Evolutionary conservation across 2,329 filamentous ascomycete genomes (phyloP).

Genomic region (Amesomyces nigricolor): DNA sequence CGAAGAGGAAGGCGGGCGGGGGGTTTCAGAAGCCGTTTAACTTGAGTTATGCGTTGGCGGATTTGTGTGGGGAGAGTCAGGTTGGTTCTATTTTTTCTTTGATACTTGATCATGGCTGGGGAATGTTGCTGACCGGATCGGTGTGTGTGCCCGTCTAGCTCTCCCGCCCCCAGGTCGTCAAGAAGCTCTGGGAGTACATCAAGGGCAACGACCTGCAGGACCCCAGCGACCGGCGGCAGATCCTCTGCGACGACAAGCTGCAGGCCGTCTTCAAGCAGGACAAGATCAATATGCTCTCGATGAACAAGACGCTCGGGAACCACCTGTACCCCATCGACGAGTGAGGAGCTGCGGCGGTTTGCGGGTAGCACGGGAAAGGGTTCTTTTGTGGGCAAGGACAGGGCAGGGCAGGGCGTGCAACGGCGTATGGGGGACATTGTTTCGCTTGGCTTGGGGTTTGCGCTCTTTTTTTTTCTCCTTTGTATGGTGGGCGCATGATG

Average conservation of each 20-base stretch:
- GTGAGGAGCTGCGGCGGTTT: not conserved
- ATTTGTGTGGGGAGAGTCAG: slow-evolving; percentile 63
- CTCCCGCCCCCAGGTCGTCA: slow-evolving; percentile 90
- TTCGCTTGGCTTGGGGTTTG: not conserved
- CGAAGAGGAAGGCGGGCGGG: slow-evolving; percentile 78
- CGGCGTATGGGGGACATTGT: slow-evolving; percentile 19
- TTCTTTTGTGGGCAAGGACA: too few species aligned
- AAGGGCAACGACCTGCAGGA: slow-evolving; percentile 85
- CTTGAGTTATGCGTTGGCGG: slow-evolving; percentile 63
- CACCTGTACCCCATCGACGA: slow-evolving; percentile 86
- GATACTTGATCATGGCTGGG: too few species aligned
- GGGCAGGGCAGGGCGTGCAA: slow-evolving; percentile 13
- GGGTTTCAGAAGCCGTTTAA: slow-evolving; percentile 88
- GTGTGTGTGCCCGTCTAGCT: slow-evolving; percentile 47
- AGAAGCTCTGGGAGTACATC: slow-evolving; percentile 94
- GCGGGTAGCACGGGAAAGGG: too few species aligned
- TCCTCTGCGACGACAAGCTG: slow-evolving; percentile 87
- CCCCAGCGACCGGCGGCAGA: slow-evolving; percentile 84
- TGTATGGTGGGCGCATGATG: too few species aligned
- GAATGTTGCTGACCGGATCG: not conserved
- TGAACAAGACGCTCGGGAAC: slow-evolving; percentile 92
- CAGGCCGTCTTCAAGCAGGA: slow-evolving; percentile 86
- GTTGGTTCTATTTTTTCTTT: slow-evolving; percentile 37
- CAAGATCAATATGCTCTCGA: slow-evolving; percentile 96
- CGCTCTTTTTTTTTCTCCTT: too few species aligned